Evolutionary conservation across 2,329 filamentous ascomycete genomes (phyloP), one percentile per base, ranked within the genome.

Genomic region (Phialophora tarda): DNA sequence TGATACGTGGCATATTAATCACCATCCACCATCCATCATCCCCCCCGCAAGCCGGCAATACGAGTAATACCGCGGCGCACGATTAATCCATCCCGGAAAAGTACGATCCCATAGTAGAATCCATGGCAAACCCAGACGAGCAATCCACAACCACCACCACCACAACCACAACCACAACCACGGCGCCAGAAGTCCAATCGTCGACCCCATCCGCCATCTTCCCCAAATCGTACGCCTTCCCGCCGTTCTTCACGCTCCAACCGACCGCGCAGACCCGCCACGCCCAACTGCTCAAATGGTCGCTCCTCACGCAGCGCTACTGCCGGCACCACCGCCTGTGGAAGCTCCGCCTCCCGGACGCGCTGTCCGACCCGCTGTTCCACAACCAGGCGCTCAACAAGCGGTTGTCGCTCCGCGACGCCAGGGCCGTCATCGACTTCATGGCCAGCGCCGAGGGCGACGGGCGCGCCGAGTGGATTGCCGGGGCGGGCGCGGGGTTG

Each of bases 301-400:
- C 90, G n/a, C 79, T 86, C 34, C 86, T 97, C 17, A 87, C 98
- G 75, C 92, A 93, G 68, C 79, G 89, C 75, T 97, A 96, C 88
- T 92, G 91, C 79, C 87, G 88, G 0, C 85, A 91, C 80, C 84
- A 94, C 81, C 88, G 87, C 72, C 81, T 93, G 75, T 97, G 89
- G 82, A 87, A 87, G 63, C 86, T 98, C 63, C 85, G 89, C 3
- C 82, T 96, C 44, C 82, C 86, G 62, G 82, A 88, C 50, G 81
- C 86, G 12, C 78, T 88, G 56, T 83, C 86, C 66, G 83, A 86
- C 0, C 85, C 83, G 0, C 79, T 89, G 2, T 89, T 88, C 78
- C 74, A 80, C 72, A 87, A 87, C 74, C 60, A 71, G 17, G 60
- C 72, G 48, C 72, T 82, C 34, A 75, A 75, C 56, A 80, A 79